Evolutionary conservation across 2,329 filamentous ascomycete genomes (phyloP).

Genomic region (Cercospora zeae-maydis): DNA sequence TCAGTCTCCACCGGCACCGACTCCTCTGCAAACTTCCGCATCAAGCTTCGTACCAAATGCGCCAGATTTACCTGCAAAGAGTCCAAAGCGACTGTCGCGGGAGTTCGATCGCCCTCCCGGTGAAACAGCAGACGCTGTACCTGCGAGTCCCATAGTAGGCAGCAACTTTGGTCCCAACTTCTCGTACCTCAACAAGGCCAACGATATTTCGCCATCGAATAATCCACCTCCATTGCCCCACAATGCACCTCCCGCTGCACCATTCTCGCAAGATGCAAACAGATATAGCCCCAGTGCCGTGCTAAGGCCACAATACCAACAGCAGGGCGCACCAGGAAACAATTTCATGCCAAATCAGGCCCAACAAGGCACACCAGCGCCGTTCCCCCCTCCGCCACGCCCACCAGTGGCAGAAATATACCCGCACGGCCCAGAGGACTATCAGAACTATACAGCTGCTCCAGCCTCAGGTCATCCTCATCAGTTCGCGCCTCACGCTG

Average conservation of each 20-base stretch:
- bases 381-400: conserved; percentile 8
- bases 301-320: background rate
- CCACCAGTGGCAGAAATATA: background rate
- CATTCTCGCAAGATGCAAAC: conserved; percentile 3
- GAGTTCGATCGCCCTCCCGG: conserved; percentile 7
- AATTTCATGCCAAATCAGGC: background rate
- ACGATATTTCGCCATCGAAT: background rate
- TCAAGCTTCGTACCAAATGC: background rate
- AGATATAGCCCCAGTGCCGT: conserved; percentile 2
- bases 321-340: background rate
- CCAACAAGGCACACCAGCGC: conserved; percentile 6
- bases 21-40: conserved; percentile 1
- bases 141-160: conserved; percentile 14
- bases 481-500: background rate
- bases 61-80: conserved; percentile 12
- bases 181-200: background rate
- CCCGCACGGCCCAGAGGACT: conserved; percentile 9
- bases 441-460: conserved; percentile 4
- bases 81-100: conserved; percentile 13
- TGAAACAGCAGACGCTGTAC: conserved; percentile 10
- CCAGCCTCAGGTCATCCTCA: background rate
- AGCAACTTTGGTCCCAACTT: conserved; percentile 12
- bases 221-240: background rate
- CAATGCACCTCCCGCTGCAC: background rate
- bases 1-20: conserved; percentile 9